Conservation (phyloP, 2,329 filamentous ascomycete genomes). For the Pseudopyricularia cyperi region DNA sequence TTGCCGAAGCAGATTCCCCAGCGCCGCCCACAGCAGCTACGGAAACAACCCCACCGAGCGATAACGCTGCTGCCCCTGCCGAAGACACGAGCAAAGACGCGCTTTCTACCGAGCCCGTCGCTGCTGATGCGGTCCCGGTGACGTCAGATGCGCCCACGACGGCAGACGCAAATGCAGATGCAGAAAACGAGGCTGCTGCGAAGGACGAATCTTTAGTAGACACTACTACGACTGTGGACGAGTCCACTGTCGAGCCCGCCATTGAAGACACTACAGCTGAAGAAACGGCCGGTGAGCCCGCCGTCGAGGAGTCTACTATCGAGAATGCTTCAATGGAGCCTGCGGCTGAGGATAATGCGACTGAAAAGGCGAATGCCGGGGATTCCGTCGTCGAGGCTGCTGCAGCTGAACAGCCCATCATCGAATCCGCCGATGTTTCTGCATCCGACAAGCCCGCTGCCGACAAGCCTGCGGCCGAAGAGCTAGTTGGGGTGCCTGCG, state of each 20-base stretch:
- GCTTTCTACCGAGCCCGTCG: background rate
- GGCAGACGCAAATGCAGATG: background rate
- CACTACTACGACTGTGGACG: background rate
- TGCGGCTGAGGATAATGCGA: too few relatives aligned
- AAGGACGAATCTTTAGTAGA: background rate
- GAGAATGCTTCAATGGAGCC: background rate
- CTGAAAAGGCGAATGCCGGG: too few relatives aligned
- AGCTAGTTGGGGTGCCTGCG: too few relatives aligned
- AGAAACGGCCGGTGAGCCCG: background rate
- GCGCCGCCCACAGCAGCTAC: background rate
- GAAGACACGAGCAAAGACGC: background rate
- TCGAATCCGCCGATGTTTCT: too few relatives aligned
- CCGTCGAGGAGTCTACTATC: conserved; percentile 1
- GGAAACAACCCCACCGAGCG: background rate
- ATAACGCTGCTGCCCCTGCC: background rate
- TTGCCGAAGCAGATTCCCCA: background rate
- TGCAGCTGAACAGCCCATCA: background rate
- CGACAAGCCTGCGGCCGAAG: too few relatives aligned
- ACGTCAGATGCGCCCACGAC: background rate
- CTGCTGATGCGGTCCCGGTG: background rate
- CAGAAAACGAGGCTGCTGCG: background rate
- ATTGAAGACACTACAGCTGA: conserved; percentile 8
- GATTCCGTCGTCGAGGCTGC: too few relatives aligned
- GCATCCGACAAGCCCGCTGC: too few relatives aligned
- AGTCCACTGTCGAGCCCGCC: background rate